A percentile compares a stretch with the other conserved stretches of the same genome.
These are phyloP conservation scores for Parsonsia alboflavescens DNA, from an alignment of 257 asterid genomes.

Conservation along the genomic window DNA sequence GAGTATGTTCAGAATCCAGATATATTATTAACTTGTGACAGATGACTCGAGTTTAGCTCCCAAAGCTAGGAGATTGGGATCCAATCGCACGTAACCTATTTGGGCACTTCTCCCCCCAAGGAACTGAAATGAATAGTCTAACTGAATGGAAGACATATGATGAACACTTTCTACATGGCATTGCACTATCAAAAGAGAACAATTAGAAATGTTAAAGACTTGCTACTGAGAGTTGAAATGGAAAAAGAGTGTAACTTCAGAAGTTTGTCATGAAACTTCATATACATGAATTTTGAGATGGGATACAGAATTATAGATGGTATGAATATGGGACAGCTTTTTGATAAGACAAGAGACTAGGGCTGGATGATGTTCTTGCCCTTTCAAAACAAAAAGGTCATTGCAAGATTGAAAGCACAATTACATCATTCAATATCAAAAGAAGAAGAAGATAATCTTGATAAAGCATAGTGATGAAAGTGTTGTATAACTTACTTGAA, in stretches of 20 bases:
- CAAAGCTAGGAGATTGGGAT: background rate
- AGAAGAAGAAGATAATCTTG: background rate
- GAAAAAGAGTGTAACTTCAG: background rate
- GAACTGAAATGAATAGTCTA: background rate
- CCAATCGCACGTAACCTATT: background rate
- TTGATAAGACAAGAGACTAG: background rate
- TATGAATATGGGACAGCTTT: background rate
- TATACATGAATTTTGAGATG: background rate
- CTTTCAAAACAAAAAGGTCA: background rate
- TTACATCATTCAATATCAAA: background rate
- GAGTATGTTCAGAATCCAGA: background rate
- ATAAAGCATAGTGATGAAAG: constrained; percentile 7
- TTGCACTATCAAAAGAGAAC: background rate
- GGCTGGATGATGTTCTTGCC: background rate
- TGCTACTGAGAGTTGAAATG: background rate
- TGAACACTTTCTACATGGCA: background rate
- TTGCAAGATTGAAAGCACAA: background rate
- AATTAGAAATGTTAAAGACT: background rate
- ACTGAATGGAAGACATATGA: too few species aligned
- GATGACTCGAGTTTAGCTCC: background rate
- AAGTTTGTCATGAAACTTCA: background rate
- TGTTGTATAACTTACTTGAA: constrained; percentile 53
- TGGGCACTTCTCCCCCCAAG: background rate
- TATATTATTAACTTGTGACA: background rate
- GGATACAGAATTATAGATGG: background rate